Conservation (phyloP, 495 filamentous ascomycete genomes). For the Xylaria castorea region DNA sequence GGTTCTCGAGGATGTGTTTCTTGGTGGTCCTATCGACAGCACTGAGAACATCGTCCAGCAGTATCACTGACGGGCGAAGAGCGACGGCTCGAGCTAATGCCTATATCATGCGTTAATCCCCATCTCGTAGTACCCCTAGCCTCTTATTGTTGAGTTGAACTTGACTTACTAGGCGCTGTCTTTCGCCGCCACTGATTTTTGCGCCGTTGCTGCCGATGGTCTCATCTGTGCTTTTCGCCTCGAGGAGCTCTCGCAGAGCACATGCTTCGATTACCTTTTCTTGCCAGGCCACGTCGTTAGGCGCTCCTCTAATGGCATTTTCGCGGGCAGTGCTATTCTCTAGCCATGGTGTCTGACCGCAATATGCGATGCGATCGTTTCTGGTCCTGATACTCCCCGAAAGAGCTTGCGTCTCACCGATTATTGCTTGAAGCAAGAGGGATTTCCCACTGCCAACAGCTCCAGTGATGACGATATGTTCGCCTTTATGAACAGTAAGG, state of each 20-base stretch:
- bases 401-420: constrained; percentile 30
- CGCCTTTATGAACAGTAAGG: constrained; percentile 12
- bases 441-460: constrained; percentile 43
- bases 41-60: constrained; percentile 26
- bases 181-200: constrained; percentile 65
- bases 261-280: constrained; percentile 40
- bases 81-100: constrained; percentile 19
- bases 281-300: constrained; percentile 45
- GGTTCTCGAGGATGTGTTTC: constrained; percentile 19
- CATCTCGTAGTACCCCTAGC: not conserved
- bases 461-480: constrained; percentile 26
- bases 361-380: constrained; percentile 31
- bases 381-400: not conserved
- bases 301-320: constrained; percentile 39
- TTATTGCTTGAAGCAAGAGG: constrained; percentile 39
- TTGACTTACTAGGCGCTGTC: constrained; percentile 55
- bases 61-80: constrained; percentile 30
- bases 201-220: constrained; percentile 62
- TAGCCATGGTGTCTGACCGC: constrained; percentile 50
- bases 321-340: constrained; percentile 44
- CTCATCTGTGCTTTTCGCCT: constrained; percentile 57
- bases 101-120: constrained; percentile 15
- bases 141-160: constrained; percentile 7
- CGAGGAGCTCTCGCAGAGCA: constrained; percentile 42
- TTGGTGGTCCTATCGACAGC: constrained; percentile 25